These are phyloP conservation scores for Penicillium coffeae DNA, from an alignment of 495 filamentous ascomycete genomes.

Conservation along the genomic window DNA sequence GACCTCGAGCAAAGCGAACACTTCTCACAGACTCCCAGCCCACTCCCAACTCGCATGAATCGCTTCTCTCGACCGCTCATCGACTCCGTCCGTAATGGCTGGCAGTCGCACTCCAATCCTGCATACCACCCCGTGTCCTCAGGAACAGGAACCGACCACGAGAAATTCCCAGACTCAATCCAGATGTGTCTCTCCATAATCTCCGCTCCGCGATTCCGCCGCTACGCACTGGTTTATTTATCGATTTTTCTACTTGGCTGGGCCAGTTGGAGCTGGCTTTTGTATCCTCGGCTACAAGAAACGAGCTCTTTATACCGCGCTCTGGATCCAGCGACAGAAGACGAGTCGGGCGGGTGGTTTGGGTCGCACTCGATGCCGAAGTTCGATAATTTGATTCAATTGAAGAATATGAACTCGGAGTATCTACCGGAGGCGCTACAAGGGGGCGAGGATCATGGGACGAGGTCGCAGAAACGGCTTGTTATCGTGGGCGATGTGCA, in stretches of 20 bases:
- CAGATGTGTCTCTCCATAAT: constrained; percentile 32
- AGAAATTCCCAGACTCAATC: constrained; percentile 22
- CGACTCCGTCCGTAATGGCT: constrained; percentile 44
- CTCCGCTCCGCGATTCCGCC: constrained; percentile 44
- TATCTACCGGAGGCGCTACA: constrained; percentile 25
- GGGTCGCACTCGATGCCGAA: constrained; percentile 45
- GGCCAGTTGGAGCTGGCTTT: constrained; percentile 37
- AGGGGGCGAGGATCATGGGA: constrained; percentile 4
- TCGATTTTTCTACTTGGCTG: constrained; percentile 33
- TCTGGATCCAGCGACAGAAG: constrained; percentile 34
- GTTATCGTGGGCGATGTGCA: constrained; percentile 89
- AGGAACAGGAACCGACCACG: constrained; percentile 3
- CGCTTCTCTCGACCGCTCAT: constrained; percentile 32
- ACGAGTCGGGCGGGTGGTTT: constrained; percentile 37
- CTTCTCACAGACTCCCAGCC: constrained; percentile 13
- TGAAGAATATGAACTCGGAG: constrained; percentile 35
- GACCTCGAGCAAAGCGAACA: constrained; percentile 21
- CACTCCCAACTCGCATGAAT: neutral
- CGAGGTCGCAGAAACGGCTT: constrained; percentile 43
- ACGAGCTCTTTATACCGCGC: constrained; percentile 29
- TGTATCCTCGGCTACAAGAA: constrained; percentile 41
- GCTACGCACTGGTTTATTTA: constrained; percentile 44
- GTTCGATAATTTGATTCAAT: constrained; percentile 47
- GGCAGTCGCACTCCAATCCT: constrained; percentile 30
- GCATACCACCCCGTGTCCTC: constrained; percentile 19